These are phyloP conservation scores for Solanum medicagineum DNA, from an alignment of 257 asterid genomes.

Conservation along the genomic window DNA sequence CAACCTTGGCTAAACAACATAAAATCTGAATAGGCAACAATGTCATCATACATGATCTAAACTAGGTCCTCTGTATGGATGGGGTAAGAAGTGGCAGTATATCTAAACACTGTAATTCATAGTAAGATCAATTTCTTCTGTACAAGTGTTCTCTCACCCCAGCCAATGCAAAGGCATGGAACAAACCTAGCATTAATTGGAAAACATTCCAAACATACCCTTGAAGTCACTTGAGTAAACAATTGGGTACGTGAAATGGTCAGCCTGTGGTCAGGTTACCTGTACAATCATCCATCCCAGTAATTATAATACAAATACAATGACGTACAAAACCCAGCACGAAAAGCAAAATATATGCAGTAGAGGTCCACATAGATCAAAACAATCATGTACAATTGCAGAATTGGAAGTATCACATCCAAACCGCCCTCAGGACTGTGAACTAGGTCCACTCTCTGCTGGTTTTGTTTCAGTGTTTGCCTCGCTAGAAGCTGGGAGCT, in stretches of 20 bases:
- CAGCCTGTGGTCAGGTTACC: neutral
- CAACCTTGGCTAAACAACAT: too few relatives aligned
- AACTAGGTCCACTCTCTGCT: constrained; percentile 2
- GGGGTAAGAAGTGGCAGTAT: neutral
- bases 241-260: neutral
- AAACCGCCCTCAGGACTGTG: neutral
- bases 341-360: neutral
- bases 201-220: neutral
- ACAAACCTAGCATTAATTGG: neutral
- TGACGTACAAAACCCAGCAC: neutral
- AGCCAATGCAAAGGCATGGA: neutral
- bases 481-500: constrained; percentile 8
- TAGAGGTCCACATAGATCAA: neutral
- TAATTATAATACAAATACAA: neutral
- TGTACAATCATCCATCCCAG: neutral
- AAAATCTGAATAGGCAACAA: too few relatives aligned
- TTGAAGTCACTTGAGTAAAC: neutral
- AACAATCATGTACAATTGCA: neutral
- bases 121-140: neutral
- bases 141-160: neutral
- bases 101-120: neutral
- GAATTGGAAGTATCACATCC: neutral
- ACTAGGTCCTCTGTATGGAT: too few relatives aligned
- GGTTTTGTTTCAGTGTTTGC: constrained; percentile 4
- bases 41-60: too few relatives aligned